A percentile compares a stretch with the other conserved stretches of the same genome.
Evolutionary conservation across 2,329 filamentous ascomycete species (phyloP).

Genomic region (Endothia cerciana): DNA sequence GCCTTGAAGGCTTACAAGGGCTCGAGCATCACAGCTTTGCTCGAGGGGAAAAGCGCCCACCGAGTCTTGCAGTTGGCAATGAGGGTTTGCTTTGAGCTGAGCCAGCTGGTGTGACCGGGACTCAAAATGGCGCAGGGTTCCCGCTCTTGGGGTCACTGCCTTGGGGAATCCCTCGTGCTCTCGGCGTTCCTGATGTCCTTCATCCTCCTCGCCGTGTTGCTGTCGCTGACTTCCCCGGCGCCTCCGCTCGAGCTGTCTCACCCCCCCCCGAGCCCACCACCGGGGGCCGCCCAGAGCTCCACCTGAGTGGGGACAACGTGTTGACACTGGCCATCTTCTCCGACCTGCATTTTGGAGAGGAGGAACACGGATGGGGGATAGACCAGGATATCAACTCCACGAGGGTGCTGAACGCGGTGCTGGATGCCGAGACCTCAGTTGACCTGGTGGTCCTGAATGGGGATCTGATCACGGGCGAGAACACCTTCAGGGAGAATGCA

Average conservation of each 20-base stretch:
- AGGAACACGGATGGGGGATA: conserved; percentile 42
- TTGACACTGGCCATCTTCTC: conserved; percentile 49
- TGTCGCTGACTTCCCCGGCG: not conserved
- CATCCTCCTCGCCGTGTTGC: not conserved
- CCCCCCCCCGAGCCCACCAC: not conserved
- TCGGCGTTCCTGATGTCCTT: conserved; percentile 1
- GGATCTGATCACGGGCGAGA: conserved; percentile 72
- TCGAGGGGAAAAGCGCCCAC: no score
- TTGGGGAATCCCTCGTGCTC: not conserved
- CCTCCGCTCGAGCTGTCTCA: not conserved
- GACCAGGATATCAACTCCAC: conserved; percentile 61
- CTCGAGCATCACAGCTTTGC: not conserved
- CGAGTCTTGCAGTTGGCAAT: not conserved
- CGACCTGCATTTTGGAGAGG: conserved; percentile 61
- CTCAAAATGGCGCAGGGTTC: not conserved
- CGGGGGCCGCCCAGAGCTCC: conserved; percentile 2
- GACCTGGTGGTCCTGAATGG: conserved; percentile 71
- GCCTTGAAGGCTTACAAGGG: not conserved
- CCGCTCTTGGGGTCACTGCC: not conserved
- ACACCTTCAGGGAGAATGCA: conserved; percentile 57
- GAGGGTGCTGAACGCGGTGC: conserved; percentile 59
- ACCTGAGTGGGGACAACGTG: not conserved
- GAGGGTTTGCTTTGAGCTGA: not conserved
- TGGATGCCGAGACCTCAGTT: conserved; percentile 57
- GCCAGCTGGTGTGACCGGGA: not conserved